Conservation (phyloP, 75 land plant species). For the Cryptomeria japonica region DNA sequence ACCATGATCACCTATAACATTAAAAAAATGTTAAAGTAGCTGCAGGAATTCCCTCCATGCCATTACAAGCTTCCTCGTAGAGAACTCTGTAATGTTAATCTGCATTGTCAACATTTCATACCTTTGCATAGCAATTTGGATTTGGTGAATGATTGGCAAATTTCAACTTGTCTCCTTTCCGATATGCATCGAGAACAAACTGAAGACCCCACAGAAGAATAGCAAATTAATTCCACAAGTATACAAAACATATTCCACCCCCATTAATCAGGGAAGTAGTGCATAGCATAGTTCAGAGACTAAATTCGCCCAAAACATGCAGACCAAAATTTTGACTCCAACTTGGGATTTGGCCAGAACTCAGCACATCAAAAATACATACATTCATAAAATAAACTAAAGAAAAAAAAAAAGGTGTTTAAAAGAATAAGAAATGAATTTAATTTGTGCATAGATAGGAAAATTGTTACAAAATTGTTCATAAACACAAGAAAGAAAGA, state of each 20-base stretch:
- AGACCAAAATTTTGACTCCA: neutral
- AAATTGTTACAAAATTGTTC: too few relatives aligned
- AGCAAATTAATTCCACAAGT: neutral
- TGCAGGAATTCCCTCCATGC: neutral
- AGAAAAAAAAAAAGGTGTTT: too few relatives aligned
- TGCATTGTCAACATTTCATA: constrained; percentile 16
- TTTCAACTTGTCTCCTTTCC: constrained; percentile 96
- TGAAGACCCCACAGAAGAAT: constrained; percentile 19
- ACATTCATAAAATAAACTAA: too few relatives aligned
- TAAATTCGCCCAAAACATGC: neutral
- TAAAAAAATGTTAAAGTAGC: neutral
- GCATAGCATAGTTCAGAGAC: neutral
- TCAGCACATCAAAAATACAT: too few relatives aligned
- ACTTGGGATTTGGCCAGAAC: too few relatives aligned
- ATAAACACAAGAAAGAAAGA: too few relatives aligned
- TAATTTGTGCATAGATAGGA: too few relatives aligned
- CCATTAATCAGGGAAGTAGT: neutral
- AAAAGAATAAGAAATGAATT: too few relatives aligned
- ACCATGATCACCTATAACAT: constrained; percentile 85
- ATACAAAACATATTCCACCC: neutral
- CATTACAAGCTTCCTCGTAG: neutral
- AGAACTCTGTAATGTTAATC: neutral
- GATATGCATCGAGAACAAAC: constrained; percentile 92
- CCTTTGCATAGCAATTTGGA: constrained; percentile 97
- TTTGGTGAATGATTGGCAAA: constrained; percentile 95